These are phyloP conservation scores for Pichia ethanolica DNA, from an alignment of 805 yeast species.

Conservation along the genomic window DNA sequence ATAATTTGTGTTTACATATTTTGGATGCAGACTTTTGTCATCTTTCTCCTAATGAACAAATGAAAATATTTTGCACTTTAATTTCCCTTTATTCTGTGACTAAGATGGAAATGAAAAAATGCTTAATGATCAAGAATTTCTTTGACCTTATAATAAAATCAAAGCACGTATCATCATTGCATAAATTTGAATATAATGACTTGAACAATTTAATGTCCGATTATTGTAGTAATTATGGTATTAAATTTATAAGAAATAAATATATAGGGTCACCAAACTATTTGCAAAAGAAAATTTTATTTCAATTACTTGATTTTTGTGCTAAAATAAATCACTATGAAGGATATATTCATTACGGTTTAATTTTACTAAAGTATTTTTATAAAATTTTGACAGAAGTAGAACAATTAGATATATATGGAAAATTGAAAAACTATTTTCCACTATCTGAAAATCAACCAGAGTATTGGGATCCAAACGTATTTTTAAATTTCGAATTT, in stretches of 20 bases:
- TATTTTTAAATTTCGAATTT: slow-evolving; percentile 28
- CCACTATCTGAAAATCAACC: slow-evolving; percentile 6
- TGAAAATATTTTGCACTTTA: slow-evolving; percentile 56
- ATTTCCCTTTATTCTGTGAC: slow-evolving; percentile 58
- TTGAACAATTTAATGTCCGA: slow-evolving; percentile 32
- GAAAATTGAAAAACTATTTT: slow-evolving; percentile 27
- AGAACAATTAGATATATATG: slow-evolving; percentile 45
- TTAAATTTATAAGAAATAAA: slow-evolving; percentile 16
- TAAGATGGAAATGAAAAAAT: slow-evolving; percentile 57
- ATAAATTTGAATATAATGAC: slow-evolving; percentile 9
- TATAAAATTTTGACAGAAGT: slow-evolving; percentile 44
- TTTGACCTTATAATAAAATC: slow-evolving; percentile 36
- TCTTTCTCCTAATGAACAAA: slow-evolving; percentile 45
- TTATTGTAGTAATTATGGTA: slow-evolving; percentile 48
- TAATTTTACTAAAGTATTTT: slow-evolving; percentile 49
- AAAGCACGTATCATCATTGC: slow-evolving; percentile 8
- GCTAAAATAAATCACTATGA: slow-evolving; percentile 41
- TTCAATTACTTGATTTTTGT: slow-evolving; percentile 43
- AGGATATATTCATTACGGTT: slow-evolving; percentile 40
- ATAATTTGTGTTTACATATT: slow-evolving; percentile 39
- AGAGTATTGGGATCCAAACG: slow-evolving; percentile 67
- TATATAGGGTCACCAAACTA: slow-evolving; percentile 6
- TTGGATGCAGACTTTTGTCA: slow-evolving; percentile 37
- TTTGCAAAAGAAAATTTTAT: slow-evolving; percentile 35
- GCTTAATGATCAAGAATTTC: slow-evolving; percentile 61